Evolutionary conservation across 495 filamentous ascomycete species (phyloP).

Genomic region (Astrothelium subdiscretum): DNA sequence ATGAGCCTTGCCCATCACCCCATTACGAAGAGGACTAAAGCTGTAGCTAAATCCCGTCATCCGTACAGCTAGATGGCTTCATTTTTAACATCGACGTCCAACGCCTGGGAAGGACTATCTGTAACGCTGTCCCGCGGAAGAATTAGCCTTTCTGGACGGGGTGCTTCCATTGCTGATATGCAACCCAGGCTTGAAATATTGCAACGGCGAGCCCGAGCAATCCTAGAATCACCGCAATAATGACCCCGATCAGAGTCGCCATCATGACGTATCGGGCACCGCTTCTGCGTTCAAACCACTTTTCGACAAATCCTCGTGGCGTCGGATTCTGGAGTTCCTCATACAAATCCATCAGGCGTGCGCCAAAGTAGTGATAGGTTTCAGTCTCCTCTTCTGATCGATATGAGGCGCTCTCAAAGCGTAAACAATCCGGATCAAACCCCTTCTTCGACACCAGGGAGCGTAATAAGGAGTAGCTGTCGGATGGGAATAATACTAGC

Average conservation of each 20-base stretch:
- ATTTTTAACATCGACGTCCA: too few species aligned
- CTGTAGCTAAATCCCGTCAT: too few species aligned
- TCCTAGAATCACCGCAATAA: conserved; percentile 17
- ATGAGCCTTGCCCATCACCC: too few species aligned
- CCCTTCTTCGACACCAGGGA: conserved; percentile 16
- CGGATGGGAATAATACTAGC: conserved; percentile 30
- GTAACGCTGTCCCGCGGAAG: too few species aligned
- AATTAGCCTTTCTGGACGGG: conserved; percentile 4
- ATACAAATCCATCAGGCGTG: conserved; percentile 25
- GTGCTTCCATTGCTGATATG: conserved; percentile 18
- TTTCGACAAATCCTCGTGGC: conserved; percentile 24
- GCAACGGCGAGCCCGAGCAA: conserved; percentile 14
- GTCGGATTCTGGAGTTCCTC: conserved; percentile 28
- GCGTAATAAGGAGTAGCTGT: conserved; percentile 19
- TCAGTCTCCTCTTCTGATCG: conserved; percentile 23
- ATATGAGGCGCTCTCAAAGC: conserved; percentile 22
- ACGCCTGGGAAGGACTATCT: too few species aligned
- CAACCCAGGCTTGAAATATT: conserved; percentile 18
- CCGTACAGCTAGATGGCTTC: too few species aligned
- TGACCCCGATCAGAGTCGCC: conserved; percentile 28
- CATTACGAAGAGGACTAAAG: too few species aligned
- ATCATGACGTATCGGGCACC: conserved; percentile 30
- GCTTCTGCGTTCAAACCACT: conserved; percentile 29
- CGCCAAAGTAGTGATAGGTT: conserved; percentile 25
- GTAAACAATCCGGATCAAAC: conserved; percentile 26